Conservation (phyloP, 2,329 filamentous ascomycete species). For the Tolypocladium pustulatum region DNA sequence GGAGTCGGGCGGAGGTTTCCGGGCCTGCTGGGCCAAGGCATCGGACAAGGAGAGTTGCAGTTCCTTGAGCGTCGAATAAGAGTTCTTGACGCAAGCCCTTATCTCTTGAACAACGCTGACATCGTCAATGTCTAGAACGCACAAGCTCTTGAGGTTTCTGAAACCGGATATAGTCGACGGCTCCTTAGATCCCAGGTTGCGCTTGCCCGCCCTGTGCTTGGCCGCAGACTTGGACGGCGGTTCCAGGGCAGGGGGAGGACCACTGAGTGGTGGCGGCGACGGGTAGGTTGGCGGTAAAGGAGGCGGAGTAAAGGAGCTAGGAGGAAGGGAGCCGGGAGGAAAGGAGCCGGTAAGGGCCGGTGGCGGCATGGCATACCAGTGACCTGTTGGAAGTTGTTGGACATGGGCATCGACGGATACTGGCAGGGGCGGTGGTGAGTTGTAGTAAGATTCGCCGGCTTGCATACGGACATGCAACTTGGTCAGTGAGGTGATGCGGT, state of each 20-base stretch:
- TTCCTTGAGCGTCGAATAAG: slow-evolving; percentile 40
- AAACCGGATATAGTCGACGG: slow-evolving; percentile 48
- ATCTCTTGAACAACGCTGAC: slow-evolving; percentile 46
- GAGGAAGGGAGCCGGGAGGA: slow-evolving; percentile 4
- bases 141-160: slow-evolving; percentile 39
- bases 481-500: slow-evolving; percentile 39
- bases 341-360: slow-evolving; percentile 7
- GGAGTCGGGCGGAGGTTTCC: slow-evolving; percentile 24
- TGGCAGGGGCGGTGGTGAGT: slow-evolving; percentile 35
- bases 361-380: slow-evolving; percentile 17
- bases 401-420: slow-evolving; percentile 12
- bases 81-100: slow-evolving; percentile 43
- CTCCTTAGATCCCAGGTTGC: slow-evolving; percentile 18
- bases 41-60: slow-evolving; percentile 50
- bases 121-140: slow-evolving; percentile 50
- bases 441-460: slow-evolving; percentile 43
- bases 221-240: slow-evolving; percentile 22
- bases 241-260: slow-evolving; percentile 18
- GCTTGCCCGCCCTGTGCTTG: slow-evolving; percentile 24
- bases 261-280: slow-evolving; percentile 9
- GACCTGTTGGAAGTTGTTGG: slow-evolving; percentile 23
- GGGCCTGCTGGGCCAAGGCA: slow-evolving; percentile 30
- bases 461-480: slow-evolving; percentile 50
- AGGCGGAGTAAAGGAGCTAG: slow-evolving; percentile 7
- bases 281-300: slow-evolving; percentile 7